These are phyloP conservation scores for Staphylotrichum tortipilum DNA, from an alignment of 495 filamentous ascomycete species.

Conservation along the genomic window DNA sequence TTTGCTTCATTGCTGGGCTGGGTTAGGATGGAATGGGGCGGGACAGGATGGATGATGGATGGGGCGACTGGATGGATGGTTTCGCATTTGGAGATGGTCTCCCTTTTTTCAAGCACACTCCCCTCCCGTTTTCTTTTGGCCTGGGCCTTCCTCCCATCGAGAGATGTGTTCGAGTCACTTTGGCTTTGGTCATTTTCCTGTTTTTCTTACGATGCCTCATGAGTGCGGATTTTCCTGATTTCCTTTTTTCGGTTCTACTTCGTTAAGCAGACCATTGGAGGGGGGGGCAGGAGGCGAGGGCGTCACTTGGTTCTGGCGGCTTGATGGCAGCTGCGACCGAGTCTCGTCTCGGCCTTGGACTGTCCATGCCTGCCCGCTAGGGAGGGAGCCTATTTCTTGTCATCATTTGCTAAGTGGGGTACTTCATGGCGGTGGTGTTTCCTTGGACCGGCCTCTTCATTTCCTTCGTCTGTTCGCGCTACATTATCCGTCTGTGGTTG, in stretches of 20 bases:
- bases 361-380: neutral
- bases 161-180: too few relatives aligned
- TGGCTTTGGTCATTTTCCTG: too few relatives aligned
- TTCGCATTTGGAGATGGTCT: neutral
- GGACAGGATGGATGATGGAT: too few relatives aligned
- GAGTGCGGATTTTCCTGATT: neutral
- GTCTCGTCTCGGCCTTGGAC: neutral
- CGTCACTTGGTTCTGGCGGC: too few relatives aligned
- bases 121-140: neutral
- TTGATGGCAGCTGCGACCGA: neutral
- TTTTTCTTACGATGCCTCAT: neutral
- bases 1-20: neutral
- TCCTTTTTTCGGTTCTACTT: neutral
- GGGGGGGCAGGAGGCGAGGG: too few relatives aligned
- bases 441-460: neutral
- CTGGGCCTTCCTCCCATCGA: too few relatives aligned
- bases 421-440: slow-evolving; percentile 3
- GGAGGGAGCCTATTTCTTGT: neutral
- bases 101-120: neutral
- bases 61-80: slow-evolving; percentile 1
- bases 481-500: slow-evolving; percentile 1
- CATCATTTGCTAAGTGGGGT: neutral
- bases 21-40: too few relatives aligned
- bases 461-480: too few relatives aligned
- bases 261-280: too few relatives aligned